These are phyloP conservation scores for Brassica balearica DNA, from an alignment of 441 rosid genomes.

Conservation along the genomic window DNA sequence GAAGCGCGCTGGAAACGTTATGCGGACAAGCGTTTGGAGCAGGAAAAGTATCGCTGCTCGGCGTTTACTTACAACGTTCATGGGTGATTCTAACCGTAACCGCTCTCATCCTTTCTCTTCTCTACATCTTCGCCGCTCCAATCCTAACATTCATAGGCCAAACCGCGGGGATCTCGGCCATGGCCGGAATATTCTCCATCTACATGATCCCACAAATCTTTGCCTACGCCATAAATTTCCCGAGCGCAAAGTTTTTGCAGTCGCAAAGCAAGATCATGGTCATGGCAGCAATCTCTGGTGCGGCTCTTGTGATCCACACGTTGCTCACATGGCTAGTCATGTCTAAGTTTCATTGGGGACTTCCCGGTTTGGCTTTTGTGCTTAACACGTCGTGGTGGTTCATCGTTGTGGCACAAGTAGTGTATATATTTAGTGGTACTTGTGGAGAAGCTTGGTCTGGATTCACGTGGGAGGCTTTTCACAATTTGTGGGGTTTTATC, in stretches of 20 bases:
- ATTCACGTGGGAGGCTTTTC: constrained; percentile 54
- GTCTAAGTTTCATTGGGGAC: constrained; percentile 47
- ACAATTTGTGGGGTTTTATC: constrained; percentile 52
- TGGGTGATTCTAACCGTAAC: constrained; percentile 51
- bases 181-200: constrained; percentile 47
- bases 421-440: constrained; percentile 47
- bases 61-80: constrained; percentile 52
- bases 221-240: constrained; percentile 52
- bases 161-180: constrained; percentile 43
- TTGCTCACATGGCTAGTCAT: constrained; percentile 48
- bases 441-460: constrained; percentile 55
- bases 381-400: constrained; percentile 55
- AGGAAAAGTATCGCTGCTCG: constrained; percentile 48
- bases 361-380: constrained; percentile 52
- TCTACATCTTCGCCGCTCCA: constrained; percentile 48
- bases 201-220: constrained; percentile 53
- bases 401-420: constrained; percentile 48
- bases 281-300: constrained; percentile 49
- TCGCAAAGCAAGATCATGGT: constrained; percentile 57
- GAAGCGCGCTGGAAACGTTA: constrained; percentile 54
- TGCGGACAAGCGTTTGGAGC: constrained; percentile 60
- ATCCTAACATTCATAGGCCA: constrained; percentile 49
- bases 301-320: constrained; percentile 48
- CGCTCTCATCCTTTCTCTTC: constrained; percentile 39
- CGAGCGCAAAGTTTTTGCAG: constrained; percentile 52